Evolutionary conservation across 1,284 basidiomycete species (phyloP).

Genomic region (Trichosporon coremiiforme): DNA sequence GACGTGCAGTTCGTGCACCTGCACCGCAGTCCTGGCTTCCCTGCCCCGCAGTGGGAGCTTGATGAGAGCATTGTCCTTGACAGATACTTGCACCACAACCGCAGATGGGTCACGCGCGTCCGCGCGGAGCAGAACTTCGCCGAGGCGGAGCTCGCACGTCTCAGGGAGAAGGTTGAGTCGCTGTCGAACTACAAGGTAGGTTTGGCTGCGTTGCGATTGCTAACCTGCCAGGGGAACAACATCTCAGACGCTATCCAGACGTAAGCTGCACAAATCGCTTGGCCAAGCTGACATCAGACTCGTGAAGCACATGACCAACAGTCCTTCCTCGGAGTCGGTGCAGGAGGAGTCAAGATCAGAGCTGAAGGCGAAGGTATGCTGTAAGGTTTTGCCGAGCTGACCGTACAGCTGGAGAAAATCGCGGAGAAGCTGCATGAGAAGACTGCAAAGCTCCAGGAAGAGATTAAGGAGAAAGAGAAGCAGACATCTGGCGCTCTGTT

Average conservation of each 20-base stretch:
- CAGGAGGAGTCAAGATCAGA: constrained; percentile 33
- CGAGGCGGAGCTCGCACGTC: constrained; percentile 37
- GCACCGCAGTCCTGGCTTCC: constrained; percentile 31
- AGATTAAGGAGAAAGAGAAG: constrained; percentile 36
- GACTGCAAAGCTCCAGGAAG: constrained; percentile 32
- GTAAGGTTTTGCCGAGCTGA: not conserved
- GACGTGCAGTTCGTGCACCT: constrained; percentile 45
- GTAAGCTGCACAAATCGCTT: not conserved
- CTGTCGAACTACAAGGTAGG: constrained; percentile 42
- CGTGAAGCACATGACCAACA: constrained; percentile 34
- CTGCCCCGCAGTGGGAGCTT: constrained; percentile 42
- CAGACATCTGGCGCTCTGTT: constrained; percentile 36
- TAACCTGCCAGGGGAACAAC: constrained; percentile 23
- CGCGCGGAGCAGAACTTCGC: constrained; percentile 44
- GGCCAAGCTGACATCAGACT: constrained; percentile 28
- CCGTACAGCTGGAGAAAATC: constrained; percentile 24
- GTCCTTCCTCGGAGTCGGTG: constrained; percentile 28
- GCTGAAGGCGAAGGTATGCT: constrained; percentile 41
- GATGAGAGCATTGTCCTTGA: constrained; percentile 47
- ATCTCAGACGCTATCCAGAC: constrained; percentile 25
- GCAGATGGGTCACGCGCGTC: constrained; percentile 39
- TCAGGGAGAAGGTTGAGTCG: constrained; percentile 42
- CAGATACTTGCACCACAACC: constrained; percentile 45
- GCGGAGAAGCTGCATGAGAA: constrained; percentile 30
- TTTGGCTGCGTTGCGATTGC: not conserved